Percentiles rank a stretch among this genome's conserved stretches.
Conservation (phyloP, 208 protist species). For the Crithidia mellificae region DNA sequence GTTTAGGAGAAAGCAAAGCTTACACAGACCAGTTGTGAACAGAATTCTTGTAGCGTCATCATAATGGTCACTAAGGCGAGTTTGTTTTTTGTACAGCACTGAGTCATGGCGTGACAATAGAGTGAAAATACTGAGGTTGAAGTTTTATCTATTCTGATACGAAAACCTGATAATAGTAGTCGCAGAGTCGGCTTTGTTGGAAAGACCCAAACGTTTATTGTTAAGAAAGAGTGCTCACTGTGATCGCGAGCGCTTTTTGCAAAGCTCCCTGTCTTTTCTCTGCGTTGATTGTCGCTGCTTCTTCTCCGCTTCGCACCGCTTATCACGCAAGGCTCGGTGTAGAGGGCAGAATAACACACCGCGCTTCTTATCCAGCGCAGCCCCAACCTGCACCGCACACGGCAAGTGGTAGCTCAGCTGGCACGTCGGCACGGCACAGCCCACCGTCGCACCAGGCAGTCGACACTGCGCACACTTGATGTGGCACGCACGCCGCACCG, state of each 20-base stretch:
- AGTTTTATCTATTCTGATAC: not conserved
- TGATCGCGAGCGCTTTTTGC: not conserved
- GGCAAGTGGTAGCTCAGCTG: constrained; percentile 58
- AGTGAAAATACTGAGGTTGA: no score
- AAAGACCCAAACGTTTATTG: no score
- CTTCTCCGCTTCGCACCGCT: not conserved
- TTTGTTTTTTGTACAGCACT: no score
- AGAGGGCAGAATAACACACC: constrained; percentile 31
- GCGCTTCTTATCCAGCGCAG: constrained; percentile 18
- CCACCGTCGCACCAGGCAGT: constrained; percentile 41
- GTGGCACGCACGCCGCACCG: constrained; percentile 24
- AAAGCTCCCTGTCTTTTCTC: not conserved
- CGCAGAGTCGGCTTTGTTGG: no score
- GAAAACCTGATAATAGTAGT: not conserved
- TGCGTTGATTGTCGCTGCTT: not conserved
- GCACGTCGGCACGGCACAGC: constrained; percentile 46
- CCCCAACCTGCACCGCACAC: constrained; percentile 44
- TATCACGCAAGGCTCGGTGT: not conserved
- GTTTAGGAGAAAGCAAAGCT: no score
- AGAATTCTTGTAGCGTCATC: no score
- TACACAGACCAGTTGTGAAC: no score
- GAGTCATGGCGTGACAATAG: no score
- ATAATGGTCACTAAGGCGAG: no score
- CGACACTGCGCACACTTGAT: constrained; percentile 67
- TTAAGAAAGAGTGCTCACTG: no score